These are phyloP conservation scores for Mucor lusitanicus DNA, from an alignment of 371 early-diverging fungal genomes.

Conservation along the genomic window DNA sequence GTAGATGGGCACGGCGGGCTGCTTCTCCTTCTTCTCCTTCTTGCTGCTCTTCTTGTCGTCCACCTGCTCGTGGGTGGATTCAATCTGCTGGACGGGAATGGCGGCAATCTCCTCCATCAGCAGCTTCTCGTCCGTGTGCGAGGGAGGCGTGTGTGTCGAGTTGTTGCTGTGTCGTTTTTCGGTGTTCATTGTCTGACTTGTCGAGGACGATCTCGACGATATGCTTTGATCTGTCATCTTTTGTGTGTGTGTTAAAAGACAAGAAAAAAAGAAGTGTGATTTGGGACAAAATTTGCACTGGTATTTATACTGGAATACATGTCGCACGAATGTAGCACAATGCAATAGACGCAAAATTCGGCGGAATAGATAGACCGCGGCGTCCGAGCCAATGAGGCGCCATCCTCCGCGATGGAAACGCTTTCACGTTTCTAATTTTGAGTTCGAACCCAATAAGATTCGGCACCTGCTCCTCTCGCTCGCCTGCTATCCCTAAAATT, in stretches of 20 bases:
- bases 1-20: slow-evolving; percentile 47
- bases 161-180: slow-evolving; percentile 11
- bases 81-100: slow-evolving; percentile 18
- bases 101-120: slow-evolving; percentile 25
- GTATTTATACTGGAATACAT: slow-evolving; percentile 6
- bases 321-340: slow-evolving; percentile 9
- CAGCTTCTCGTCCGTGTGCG: slow-evolving; percentile 13
- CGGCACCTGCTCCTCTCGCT: slow-evolving; percentile 7
- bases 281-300: not conserved
- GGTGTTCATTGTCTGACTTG: slow-evolving; percentile 21
- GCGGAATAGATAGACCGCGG: slow-evolving; percentile 7
- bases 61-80: slow-evolving; percentile 9
- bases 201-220: slow-evolving; percentile 29
- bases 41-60: slow-evolving; percentile 27
- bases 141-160: not conserved
- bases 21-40: slow-evolving; percentile 39
- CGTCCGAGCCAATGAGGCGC: not conserved
- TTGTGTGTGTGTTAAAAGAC: not conserved
- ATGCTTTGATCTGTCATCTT: slow-evolving; percentile 14
- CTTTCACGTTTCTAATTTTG: slow-evolving; percentile 10
- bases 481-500: not conserved
- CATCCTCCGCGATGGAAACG: not conserved
- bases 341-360: slow-evolving; percentile 1
- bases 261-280: not conserved
- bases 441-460: slow-evolving; percentile 8